These are phyloP conservation scores for Arachnomyces sp. DNA, from an alignment of 2,329 filamentous ascomycete genomes.

Conservation along the genomic window DNA sequence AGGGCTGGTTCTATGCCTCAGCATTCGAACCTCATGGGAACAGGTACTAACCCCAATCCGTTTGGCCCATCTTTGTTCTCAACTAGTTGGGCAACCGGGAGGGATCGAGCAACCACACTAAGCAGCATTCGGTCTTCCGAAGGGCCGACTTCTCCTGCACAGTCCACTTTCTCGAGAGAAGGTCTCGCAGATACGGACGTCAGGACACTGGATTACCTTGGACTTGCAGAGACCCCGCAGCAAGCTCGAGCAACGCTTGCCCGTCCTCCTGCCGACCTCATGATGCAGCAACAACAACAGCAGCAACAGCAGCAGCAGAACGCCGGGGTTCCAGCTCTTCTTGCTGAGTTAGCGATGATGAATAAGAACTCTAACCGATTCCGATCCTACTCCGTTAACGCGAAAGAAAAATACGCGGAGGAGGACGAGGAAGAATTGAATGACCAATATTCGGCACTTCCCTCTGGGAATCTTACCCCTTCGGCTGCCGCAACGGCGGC, in stretches of 20 bases:
- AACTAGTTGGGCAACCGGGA: slow-evolving; percentile 72
- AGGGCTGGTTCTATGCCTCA: slow-evolving; percentile 93
- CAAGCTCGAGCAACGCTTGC: slow-evolving; percentile 66
- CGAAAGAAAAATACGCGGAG: slow-evolving; percentile 93
- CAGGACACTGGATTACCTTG: slow-evolving; percentile 89
- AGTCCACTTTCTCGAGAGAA: slow-evolving; percentile 79
- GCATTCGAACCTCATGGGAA: slow-evolving; percentile 60
- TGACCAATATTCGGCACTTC: slow-evolving; percentile 49
- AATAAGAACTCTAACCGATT: slow-evolving; percentile 78
- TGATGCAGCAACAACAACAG: slow-evolving; percentile 46
- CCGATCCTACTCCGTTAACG: slow-evolving; percentile 96
- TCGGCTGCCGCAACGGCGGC: slow-evolving; percentile 50
- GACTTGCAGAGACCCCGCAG: slow-evolving; percentile 87
- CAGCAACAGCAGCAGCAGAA: slow-evolving; percentile 38
- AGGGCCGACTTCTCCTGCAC: slow-evolving; percentile 76
- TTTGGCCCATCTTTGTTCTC: slow-evolving; percentile 87
- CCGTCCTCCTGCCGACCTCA: slow-evolving; percentile 48
- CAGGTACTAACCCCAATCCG: slow-evolving; percentile 43
- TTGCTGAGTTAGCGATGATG: slow-evolving; percentile 67
- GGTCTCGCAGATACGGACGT: slow-evolving; percentile 81
- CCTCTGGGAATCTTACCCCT: slow-evolving; percentile 55
- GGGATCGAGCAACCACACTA: slow-evolving; percentile 79
- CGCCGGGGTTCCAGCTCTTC: slow-evolving; percentile 52
- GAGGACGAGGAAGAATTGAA: slow-evolving; percentile 73
- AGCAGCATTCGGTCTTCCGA: slow-evolving; percentile 85